Base-by-base conservation (phyloP, 257 asterid genomes). In the Gardenia jasminoides region DNA sequence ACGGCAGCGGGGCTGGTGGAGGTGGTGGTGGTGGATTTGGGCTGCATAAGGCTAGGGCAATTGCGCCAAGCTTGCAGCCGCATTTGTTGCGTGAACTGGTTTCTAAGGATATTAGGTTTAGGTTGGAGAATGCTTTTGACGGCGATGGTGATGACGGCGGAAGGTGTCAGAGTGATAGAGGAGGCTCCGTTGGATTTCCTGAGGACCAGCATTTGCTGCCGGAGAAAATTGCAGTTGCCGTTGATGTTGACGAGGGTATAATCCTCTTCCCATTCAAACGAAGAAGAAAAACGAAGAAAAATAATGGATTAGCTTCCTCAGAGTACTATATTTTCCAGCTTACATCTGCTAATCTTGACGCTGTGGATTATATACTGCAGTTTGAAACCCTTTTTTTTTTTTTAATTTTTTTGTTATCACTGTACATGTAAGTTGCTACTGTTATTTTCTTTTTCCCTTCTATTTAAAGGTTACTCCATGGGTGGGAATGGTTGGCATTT, bases 221-320 rank as follows among this genome's bases (percentile, higher is more conserved):
- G 36, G 86, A 90, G 81, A 89, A 83, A 82, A 64, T 88, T 84
- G 82, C 83, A 85, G 86, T 93, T 20, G 97, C 97, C 15, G 97
- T 93, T 83, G 97, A 93, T 85, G 93, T 93, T 64, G 99, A 93
- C 85, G 99, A 94, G 83, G 97, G 98, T 93, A 90, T 28, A 66
- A 66, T 1, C 26, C 33, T n/a, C 10, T 61, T n/a, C 16, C 10
- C 33, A 24, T 5, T 61, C 33, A 61, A n/a, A 3, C 1, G 10
- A 7, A 24, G 24, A 22, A 22, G 10, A 58, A 59, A 59, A 59
- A n/a, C 16, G 15, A 12, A 48, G 11, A 8, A 48, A 1, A 48
- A 16, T 5, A 52, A 52, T 46, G 50, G 50, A 46, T 46, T 46
- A 46, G 5, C 65, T 58, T 58, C 65, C 30, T 22, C 4, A 19